phyloP scores from a whole-genome alignment of 2,329 filamentous ascomycete genomes.

The Cladophialophora bantiana region DNA sequence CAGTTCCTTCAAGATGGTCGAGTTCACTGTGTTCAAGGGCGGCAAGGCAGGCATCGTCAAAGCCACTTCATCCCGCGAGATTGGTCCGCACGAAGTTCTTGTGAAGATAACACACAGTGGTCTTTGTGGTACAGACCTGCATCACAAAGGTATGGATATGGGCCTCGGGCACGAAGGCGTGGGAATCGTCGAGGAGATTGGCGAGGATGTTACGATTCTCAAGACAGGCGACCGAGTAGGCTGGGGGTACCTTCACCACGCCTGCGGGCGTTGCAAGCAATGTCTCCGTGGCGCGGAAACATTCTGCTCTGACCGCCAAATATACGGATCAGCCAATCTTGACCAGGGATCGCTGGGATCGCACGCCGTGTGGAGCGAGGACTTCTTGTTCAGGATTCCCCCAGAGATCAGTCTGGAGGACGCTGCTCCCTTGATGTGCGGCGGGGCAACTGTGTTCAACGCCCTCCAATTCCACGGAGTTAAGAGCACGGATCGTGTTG shows the following conservation, averaged over 20 bases:
- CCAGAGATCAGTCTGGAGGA: slow-evolving; percentile 41
- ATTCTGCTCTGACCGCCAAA: slow-evolving; percentile 27
- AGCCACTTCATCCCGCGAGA: slow-evolving; percentile 54
- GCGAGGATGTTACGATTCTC: slow-evolving; percentile 42
- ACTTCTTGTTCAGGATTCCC: slow-evolving; percentile 49
- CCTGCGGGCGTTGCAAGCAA: slow-evolving; percentile 49
- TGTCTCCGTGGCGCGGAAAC: slow-evolving; percentile 38
- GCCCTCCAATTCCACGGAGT: slow-evolving; percentile 50
- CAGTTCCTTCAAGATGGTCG: slow-evolving; percentile 35
- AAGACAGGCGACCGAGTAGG: slow-evolving; percentile 52
- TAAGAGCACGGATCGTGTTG: slow-evolving; percentile 59
- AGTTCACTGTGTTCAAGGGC: slow-evolving; percentile 71
- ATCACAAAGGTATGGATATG: slow-evolving; percentile 30
- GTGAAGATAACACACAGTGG: slow-evolving; percentile 71
- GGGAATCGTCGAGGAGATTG: slow-evolving; percentile 40
- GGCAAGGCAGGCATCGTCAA: slow-evolving; percentile 64
- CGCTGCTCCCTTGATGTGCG: slow-evolving; percentile 43
- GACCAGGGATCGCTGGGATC: slow-evolving; percentile 50
- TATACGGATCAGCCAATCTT: slow-evolving; percentile 46
- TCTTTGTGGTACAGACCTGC: slow-evolving; percentile 67
- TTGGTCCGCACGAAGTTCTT: slow-evolving; percentile 64
- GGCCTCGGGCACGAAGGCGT: slow-evolving; percentile 42
- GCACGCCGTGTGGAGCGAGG: slow-evolving; percentile 50
- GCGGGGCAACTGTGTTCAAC: slow-evolving; percentile 48
- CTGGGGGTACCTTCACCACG: slow-evolving; percentile 51